phyloP scores from a whole-genome alignment of 2,329 filamentous ascomycete genomes.

The Trichoderma koningiopsis region DNA sequence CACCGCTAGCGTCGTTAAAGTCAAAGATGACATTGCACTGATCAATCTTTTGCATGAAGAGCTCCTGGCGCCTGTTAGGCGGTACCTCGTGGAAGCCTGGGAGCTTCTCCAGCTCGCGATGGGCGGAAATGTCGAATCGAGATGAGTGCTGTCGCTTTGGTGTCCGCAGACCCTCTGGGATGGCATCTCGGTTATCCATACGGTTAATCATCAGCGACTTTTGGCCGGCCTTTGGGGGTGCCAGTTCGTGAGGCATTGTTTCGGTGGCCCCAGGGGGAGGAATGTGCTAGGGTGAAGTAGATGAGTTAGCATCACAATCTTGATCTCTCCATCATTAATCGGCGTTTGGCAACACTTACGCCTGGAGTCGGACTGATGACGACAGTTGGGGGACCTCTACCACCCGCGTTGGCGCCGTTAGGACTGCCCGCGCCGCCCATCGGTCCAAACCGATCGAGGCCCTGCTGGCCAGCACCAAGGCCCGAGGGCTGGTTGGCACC shows the following conservation, averaged over 20 bases:
- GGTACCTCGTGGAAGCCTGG: conserved; percentile 98
- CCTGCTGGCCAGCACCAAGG: conserved; percentile 42
- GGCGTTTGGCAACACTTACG: conserved; percentile 54
- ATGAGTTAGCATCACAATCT: conserved; percentile 4
- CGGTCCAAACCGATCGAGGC: conserved; percentile 47
- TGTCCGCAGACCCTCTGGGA: conserved; percentile 91
- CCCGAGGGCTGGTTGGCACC: conserved; percentile 45
- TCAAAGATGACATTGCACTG: conserved; percentile 99
- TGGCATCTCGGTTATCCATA: conserved; percentile 86
- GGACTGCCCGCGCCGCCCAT: conserved; percentile 40
- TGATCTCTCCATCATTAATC: neutral
- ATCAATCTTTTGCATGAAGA: conserved; percentile 99
- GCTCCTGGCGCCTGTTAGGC: conserved; percentile 88
- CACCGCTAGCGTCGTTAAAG: conserved; percentile 95
- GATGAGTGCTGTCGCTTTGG: conserved; percentile 97
- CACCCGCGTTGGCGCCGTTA: conserved; percentile 40
- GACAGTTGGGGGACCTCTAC: conserved; percentile 75
- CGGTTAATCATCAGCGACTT: conserved; percentile 90
- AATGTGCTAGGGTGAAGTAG: conserved; percentile 64
- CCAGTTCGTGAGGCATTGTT: conserved; percentile 96
- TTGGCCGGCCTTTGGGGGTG: conserved; percentile 85
- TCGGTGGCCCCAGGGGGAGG: conserved; percentile 91
- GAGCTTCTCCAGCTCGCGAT: conserved; percentile 94
- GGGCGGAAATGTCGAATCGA: conserved; percentile 94
- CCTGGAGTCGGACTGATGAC: conserved; percentile 94